Evolutionary conservation across 495 filamentous ascomycete species (phyloP).

Genomic region (Penicillium lagena): DNA sequence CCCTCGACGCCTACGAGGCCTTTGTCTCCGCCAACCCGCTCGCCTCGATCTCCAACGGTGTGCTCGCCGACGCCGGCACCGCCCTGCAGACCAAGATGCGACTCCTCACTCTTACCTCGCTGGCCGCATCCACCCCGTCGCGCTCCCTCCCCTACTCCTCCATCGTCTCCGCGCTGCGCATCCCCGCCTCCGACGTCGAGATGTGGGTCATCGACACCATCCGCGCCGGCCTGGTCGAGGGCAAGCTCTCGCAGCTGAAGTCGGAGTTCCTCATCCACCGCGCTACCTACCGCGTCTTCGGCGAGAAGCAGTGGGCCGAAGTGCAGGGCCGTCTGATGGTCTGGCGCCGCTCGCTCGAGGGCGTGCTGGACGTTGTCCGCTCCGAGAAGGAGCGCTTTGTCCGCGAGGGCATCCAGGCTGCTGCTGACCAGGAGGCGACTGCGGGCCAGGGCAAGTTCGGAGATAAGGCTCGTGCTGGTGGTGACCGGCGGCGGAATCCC

Average conservation of each 20-base stretch:
- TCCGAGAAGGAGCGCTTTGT: conserved; percentile 64
- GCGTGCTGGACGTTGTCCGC: conserved; percentile 69
- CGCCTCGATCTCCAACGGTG: conserved; percentile 35
- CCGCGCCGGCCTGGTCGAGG: conserved; percentile 88
- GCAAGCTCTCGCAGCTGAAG: conserved; percentile 84
- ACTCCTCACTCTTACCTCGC: conserved; percentile 81
- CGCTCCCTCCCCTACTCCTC: conserved; percentile 78
- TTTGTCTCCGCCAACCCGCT: conserved; percentile 54
- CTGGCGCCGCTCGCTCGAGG: conserved; percentile 73
- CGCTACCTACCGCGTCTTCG: conserved; percentile 91
- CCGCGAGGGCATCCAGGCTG: conserved; percentile 37
- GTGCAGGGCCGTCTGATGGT: conserved; percentile 81
- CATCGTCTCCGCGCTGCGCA: conserved; percentile 76
- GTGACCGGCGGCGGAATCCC: conserved; percentile 30
- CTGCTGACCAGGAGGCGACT: conserved; percentile 23
- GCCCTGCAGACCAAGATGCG: conserved; percentile 92
- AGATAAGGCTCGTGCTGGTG: conserved; percentile 24
- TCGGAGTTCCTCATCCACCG: conserved; percentile 91
- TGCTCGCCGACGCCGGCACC: conserved; percentile 56
- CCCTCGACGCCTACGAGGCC: conserved; percentile 89
- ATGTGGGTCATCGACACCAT: conserved; percentile 99
- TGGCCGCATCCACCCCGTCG: conserved; percentile 74
- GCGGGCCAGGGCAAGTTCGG: conserved; percentile 20
- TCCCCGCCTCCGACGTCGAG: conserved; percentile 78
- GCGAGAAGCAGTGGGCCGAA: conserved; percentile 96